Percentiles rank a stretch among this genome's conserved stretches.
Conservation (phyloP, 2,329 filamentous ascomycete genomes). For the Albophoma yamanashiensis region DNA sequence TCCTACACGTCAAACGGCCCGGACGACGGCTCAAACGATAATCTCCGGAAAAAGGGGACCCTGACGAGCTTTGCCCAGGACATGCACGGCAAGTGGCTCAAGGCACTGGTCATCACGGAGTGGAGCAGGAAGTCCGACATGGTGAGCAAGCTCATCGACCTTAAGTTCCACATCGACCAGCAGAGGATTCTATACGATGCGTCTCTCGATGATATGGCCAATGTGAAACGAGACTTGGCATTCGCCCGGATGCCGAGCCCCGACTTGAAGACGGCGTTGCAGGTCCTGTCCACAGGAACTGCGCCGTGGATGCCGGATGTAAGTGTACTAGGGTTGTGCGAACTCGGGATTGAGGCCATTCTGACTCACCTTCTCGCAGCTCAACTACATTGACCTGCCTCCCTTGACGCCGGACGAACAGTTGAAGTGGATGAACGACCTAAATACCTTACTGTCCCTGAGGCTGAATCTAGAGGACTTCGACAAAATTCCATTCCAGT, state of each 20-base stretch:
- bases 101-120: conserved; percentile 79
- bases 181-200: conserved; percentile 50
- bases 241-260: conserved; percentile 74
- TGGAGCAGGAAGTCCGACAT: conserved; percentile 75
- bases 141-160: conserved; percentile 80
- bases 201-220: conserved; percentile 52
- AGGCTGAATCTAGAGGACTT: conserved; percentile 78
- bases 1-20: conserved; percentile 16
- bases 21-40: conserved; percentile 52
- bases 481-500: conserved; percentile 62
- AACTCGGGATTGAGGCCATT: not conserved
- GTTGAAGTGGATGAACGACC: conserved; percentile 62
- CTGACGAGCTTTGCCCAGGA: conserved; percentile 71
- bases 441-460: conserved; percentile 75
- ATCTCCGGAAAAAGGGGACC: conserved; percentile 63
- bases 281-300: conserved; percentile 70
- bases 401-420: conserved; percentile 62
- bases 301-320: conserved; percentile 72
- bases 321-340: conserved; percentile 19
- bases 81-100: conserved; percentile 81
- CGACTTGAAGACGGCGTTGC: conserved; percentile 80
- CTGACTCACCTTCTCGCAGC: conserved; percentile 33
- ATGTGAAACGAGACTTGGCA: conserved; percentile 63
- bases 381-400: conserved; percentile 68
- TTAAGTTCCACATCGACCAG: conserved; percentile 63